Base-by-base conservation (phyloP, 441 rosid genomes). In the Flueggea neowawraea region DNA sequence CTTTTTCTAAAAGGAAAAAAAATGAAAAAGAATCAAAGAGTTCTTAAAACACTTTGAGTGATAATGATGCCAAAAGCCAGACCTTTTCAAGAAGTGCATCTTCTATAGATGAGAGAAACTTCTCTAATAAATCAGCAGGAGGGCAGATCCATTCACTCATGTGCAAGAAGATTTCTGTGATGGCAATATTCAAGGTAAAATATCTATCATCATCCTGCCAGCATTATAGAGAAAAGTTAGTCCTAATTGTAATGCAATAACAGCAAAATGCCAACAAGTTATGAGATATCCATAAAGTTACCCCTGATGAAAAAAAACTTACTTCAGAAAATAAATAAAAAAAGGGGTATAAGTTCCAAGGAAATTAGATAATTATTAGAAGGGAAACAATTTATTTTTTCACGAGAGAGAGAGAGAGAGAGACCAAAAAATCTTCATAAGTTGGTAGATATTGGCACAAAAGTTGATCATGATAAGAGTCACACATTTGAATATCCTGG, bases 71-170 rank as follows among this genome's bases (percentile, higher is more conserved):
- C 69, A 62, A 60, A 79, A 71, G 39, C 63, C 85, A 65, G 43
- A 89, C 98, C 97, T 86, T 80, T 66, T 78, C n/a, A n/a, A n/a
- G 81, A 77, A 94, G 79, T 12, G 88, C 84, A 68, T 68, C 71
- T 64, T 84, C 94, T 32, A 86, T 58, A 65, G 86, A 95, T 60
- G 73, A 78, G 60, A 95, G 77, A 77, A 77, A 84, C 62, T 72
- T 79, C 74, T 81, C 86, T 60, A 76, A 63, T 62, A 86, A 54
- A 51, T 69, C 74, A 63, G 67, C 59, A 17, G 86, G 75, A 69
- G 85, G 88, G 67, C 57, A 57, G 77, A 86, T 75, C 79, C 86
- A 73, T 62, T 86, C 87, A 58, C 64, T 77, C 43, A 79, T 73
- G 73, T 71, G 84, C 75, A 91, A 80, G 73, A 88, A 87, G 71